Evolutionary conservation across 352 stramenopile species (phyloP), one percentile per base, ranked within the genome.

Genomic region (Globisporangium middletonii): DNA sequence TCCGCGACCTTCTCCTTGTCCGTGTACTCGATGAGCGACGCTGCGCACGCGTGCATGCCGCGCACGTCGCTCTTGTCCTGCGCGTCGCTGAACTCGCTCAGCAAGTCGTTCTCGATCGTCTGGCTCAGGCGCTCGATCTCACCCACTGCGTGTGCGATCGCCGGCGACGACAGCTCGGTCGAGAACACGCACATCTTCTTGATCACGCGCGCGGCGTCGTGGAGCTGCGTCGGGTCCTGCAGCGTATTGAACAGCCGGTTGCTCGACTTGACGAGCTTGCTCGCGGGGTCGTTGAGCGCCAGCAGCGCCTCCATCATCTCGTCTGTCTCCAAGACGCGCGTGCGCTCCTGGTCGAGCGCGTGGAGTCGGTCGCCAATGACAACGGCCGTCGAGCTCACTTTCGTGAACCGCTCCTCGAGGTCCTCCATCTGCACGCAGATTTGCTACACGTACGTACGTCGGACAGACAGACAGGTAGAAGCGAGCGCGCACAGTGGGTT

Each of bases 1-100:
- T 93, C 83, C 1, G 77, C 76, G 4, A 92, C 78, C 55, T 90
- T 92, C 33, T 93, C 83, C 50, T 88, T 88, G 62, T 87, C 79
- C 41, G 86, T 89, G 67, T 89, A 91, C 54, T 87, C 83, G 46
- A 92, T 83, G 15, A 93, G 67, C 43, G 83, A 91, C 47, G 76
- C 67, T 16, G 74, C 81, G 46, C 76, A 90, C 52, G 73, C 72
- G 7, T 56, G 60, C 83, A 93, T 93, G 0, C 56, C 63, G 33
- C 58, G 59, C 13, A 73, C 62, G 27, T 84, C 68, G 11, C 67
- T 63, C 26, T 72, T 76, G 50, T 91, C 75, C 51, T 93, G 83
- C 0, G 84, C 81, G 46, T 84, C 74, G 44, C 68, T 88, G 50
- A 92, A 93, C 51, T 88, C 81, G 8, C 73, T 71, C 4, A 93